Base-by-base conservation (phyloP, 768 basidiomycete species). In the Tylopilus subfusipes region DNA sequence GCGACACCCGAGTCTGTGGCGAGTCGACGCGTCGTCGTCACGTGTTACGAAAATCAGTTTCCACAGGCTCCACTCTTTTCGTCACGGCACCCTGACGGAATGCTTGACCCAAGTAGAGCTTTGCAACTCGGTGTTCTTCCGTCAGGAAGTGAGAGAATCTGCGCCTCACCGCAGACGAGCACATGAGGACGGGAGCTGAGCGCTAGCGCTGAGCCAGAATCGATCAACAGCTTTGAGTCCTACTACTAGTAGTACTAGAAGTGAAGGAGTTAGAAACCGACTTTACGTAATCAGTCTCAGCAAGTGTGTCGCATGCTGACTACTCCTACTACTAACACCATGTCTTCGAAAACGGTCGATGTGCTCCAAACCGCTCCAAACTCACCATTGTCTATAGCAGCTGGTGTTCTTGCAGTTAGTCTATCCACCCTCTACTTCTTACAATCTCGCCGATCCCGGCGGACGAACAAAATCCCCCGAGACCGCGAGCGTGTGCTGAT, bases 401-500 rank as follows among this genome's bases (percentile, higher is more conserved):
- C 49, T 36, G 55, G 68, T 2, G 38, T 44, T n/a, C n/a, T 68
- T 0, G 50, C 57, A 11, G n/a, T 61, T 4, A 42, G 49, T 10
- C 49, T 70, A 42, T 51, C 56, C 14, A 51, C 60, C 3, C 24
- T 68, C 9, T 62, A 66, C 40, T 43, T 71, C 29, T 7, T 57
- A 33, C 58, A 34, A 16, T 55, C 53, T 11, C 53, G 57, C 2
- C 49, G 64, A 12, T 62, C 60, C 0, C 64, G 52, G 38, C 75
- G 80, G 29, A 66, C 65, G 3, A 48, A 55, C 24, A 73, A 72
- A 50, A 60, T 87, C 9, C 63, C 74, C 9, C 72, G 67, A n/a
- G 51, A 50, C 1, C 57, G 75, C 3, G 93, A 96, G 65, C 82
- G 90, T 0, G 86, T 94, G 7, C 68, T 97, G 2, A 75, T 97